Evolutionary conservation across 2,329 filamentous ascomycete species (phyloP).

Genomic region (Eutypa lata): DNA sequence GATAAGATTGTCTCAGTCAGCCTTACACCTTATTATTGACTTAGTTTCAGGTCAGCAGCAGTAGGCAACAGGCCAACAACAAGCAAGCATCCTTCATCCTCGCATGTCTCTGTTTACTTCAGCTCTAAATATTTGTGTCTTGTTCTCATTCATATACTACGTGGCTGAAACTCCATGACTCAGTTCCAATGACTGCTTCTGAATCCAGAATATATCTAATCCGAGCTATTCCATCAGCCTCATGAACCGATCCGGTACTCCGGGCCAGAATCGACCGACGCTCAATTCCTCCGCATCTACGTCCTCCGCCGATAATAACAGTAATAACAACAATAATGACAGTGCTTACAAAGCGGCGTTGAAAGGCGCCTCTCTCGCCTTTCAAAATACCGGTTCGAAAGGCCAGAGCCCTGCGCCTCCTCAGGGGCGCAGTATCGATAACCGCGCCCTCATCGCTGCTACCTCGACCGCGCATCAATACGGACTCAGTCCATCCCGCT

Average conservation of each 20-base stretch:
- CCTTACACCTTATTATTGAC: no score
- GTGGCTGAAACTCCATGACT: no score
- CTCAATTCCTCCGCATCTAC: conserved; percentile 19
- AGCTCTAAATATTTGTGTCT: no score
- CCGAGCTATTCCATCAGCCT: conserved; percentile 11
- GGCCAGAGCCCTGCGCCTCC: conserved; percentile 7
- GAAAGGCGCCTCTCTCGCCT: conserved; percentile 54
- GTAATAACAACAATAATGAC: conserved; percentile 19
- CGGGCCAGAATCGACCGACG: conserved; percentile 22
- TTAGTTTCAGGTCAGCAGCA: no score
- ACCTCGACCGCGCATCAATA: conserved; percentile 35
- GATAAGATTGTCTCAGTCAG: no score
- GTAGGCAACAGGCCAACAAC: no score
- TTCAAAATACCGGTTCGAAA: conserved; percentile 36
- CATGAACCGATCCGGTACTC: conserved; percentile 25
- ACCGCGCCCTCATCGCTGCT: conserved; percentile 44
- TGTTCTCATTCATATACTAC: no score
- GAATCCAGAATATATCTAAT: conserved; percentile 2
- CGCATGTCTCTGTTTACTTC: no score
- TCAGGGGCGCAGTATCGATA: conserved; percentile 19
- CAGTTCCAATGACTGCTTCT: conserved; percentile 11
- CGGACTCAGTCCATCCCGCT: conserved; percentile 17
- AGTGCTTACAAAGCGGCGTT: conserved; percentile 38
- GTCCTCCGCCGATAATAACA: not conserved
- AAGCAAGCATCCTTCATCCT: no score